phyloP scores from a whole-genome alignment of 768 basidiomycete species.

The Kwoniella mangroviensis region DNA sequence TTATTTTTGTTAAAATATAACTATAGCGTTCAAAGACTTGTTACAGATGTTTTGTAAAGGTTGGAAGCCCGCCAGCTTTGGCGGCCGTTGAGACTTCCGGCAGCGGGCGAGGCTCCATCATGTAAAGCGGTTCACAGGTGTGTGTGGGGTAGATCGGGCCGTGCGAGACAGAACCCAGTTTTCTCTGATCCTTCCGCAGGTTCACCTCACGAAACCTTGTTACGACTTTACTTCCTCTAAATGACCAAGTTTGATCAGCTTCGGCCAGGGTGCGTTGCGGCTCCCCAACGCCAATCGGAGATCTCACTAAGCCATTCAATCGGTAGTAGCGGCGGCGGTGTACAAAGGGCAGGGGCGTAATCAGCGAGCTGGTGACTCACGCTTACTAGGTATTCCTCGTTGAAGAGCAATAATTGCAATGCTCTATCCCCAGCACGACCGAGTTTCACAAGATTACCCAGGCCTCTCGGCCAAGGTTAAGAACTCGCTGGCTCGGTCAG shows the following conservation, averaged over 20 bases:
- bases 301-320: constrained; percentile 90
- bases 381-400: constrained; percentile 88
- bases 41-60: constrained; percentile 36
- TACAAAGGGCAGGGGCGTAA: constrained; percentile 90
- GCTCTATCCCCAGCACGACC: constrained; percentile 84
- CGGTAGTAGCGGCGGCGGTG: constrained; percentile 89
- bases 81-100: neutral
- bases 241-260: constrained; percentile 78
- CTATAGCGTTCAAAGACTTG: constrained; percentile 43
- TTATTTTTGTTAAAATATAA: constrained; percentile 53
- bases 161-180: constrained; percentile 55
- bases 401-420: constrained; percentile 92
- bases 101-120: no score
- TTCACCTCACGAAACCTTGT: constrained; percentile 83
- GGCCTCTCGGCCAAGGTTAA: constrained; percentile 75
- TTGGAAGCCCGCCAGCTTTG: constrained; percentile 5
- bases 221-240: constrained; percentile 84
- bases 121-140: constrained; percentile 62
- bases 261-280: constrained; percentile 64
- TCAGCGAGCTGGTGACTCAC: constrained; percentile 86
- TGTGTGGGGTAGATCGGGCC: constrained; percentile 57
- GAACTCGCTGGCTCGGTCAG: constrained; percentile 85
- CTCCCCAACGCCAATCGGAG: constrained; percentile 74
- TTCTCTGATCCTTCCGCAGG: constrained; percentile 74
- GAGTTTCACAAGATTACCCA: constrained; percentile 79